Evolutionary conservation across 768 basidiomycete genomes (phyloP), one percentile per base, ranked within the genome.

Genomic region (Podaxis mareebaensis): DNA sequence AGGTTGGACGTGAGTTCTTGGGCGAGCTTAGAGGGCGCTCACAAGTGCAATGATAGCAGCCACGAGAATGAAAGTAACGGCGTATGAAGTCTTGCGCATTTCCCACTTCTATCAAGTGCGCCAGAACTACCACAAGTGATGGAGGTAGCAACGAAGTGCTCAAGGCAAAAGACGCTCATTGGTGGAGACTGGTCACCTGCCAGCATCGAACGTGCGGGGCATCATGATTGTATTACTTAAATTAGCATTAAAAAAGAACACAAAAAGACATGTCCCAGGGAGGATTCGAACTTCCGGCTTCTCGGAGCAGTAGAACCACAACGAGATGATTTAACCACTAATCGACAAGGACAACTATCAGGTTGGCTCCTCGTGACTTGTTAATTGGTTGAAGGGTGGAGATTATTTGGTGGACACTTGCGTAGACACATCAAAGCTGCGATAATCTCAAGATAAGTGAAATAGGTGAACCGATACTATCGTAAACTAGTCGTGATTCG

Each of bases 21-120:
- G 22, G 4, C 3, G 2, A 64, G 46, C 4, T 39, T 44, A 0
- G 38, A 1, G 33, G 15, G 6, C 40, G 75, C 88, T 66, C 64
- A 90, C 89, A 49, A 90, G 70, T 26, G 81, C 66, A 7, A 88
- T 73, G 4, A 81, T 79, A 13, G 82, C 60, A 3, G 79, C 69
- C 1, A 89, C 83, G 30, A 84, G 83, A 63, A 85, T 66, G 67
- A 90, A 88, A 0, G 89, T 83, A 57, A 89, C 65, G 28, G 82
- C 83, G 66, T 92, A 92, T 0, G 88, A 91, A 0, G 81, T 84
- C 69, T 89, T 90, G 66, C 89, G 80, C 89, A 91, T 68, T 17
- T 24, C 40, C 33, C 46, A 39, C 61, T 33, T 26, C 6, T 28
- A 48, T 33, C 33, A 30, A 22, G 44, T n/a, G 26, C 36, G 36